phyloP scores from a whole-genome alignment of 108 stramenopile species.

The Skeletonema costatum region DNA sequence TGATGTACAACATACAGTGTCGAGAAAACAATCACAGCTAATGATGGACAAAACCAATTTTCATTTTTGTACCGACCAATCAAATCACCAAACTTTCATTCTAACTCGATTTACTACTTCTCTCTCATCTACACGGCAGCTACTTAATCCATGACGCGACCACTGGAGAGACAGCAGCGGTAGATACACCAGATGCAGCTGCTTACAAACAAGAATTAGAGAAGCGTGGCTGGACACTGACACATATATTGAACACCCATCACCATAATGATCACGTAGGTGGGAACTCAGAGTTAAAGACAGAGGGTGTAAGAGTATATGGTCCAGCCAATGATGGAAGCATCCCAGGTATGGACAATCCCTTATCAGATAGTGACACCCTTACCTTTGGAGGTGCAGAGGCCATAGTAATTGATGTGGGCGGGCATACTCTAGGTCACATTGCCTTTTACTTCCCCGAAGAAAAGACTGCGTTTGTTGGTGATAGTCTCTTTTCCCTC shows the following conservation, averaged over 20 bases:
- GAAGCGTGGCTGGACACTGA: slow-evolving; percentile 70
- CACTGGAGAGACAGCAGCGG: slow-evolving; percentile 76
- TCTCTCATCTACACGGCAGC: slow-evolving; percentile 17
- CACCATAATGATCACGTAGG: slow-evolving; percentile 82
- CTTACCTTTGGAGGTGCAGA: slow-evolving; percentile 58
- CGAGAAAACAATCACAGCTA: slow-evolving; percentile 19
- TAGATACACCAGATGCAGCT: slow-evolving; percentile 78
- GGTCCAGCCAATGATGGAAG: slow-evolving; percentile 66
- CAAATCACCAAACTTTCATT: background rate
- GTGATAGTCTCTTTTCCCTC: slow-evolving; percentile 81
- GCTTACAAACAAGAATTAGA: slow-evolving; percentile 61
- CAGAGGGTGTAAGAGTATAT: slow-evolving; percentile 51
- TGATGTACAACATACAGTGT: slow-evolving; percentile 21
- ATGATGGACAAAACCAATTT: slow-evolving; percentile 16
- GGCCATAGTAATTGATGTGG: slow-evolving; percentile 74
- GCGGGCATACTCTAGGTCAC: slow-evolving; percentile 86
- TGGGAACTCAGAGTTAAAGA: slow-evolving; percentile 71
- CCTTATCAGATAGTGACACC: slow-evolving; percentile 58
- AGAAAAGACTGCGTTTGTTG: slow-evolving; percentile 68
- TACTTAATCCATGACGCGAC: slow-evolving; percentile 71
- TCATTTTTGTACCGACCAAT: background rate
- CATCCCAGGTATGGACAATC: slow-evolving; percentile 70
- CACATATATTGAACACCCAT: slow-evolving; percentile 82
- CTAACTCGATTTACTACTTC: background rate
- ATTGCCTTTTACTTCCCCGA: slow-evolving; percentile 82